Evolutionary conservation across 192 early-diverging fungal species (phyloP), one percentile per base, ranked within the genome.

Genomic region (Entophlyctis helioformis): DNA sequence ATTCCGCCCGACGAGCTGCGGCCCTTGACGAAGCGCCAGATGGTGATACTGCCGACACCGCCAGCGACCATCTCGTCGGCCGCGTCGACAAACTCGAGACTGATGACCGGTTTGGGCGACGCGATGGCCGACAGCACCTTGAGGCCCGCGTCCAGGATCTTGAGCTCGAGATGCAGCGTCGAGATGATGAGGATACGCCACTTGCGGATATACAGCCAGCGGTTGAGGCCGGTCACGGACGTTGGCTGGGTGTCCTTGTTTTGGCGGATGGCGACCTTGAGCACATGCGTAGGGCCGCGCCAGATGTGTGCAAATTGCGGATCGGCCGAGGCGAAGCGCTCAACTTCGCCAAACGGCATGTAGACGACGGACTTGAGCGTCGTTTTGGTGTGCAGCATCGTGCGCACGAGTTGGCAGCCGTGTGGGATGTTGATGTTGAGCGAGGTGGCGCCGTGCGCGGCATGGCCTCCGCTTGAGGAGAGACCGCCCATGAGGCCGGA

Each of bases 401-500:
- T 50, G 3, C 63, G 53, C 38, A 56, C 20, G n/a, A 54, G 48
- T 39, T 69, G 71, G 43, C 70, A 73, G 12, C 71, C 71, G 36
- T 60, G 56, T 0, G 71, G 62, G 22, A 73, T 66, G 10, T 53
- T 60, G 19, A 54, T 57, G 4, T 50, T 44, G 13, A 66, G 42
- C 22, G 57, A n/a, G 44, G 16, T 5, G 19, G 26, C n/a, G n/a
- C n/a, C n/a, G n/a, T n/a, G n/a, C n/a, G n/a, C n/a, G n/a, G n/a
- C n/a, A n/a, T n/a, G n/a, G n/a, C n/a, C n/a, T n/a, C n/a, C n/a
- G n/a, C n/a, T n/a, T n/a, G n/a, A n/a, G n/a, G n/a, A n/a, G n/a
- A n/a, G n/a, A n/a, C n/a, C n/a, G n/a, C n/a, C n/a, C n/a, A n/a
- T n/a, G n/a, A n/a, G n/a, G n/a, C n/a, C n/a, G n/a, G n/a, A n/a